Evolutionary conservation across 1,284 basidiomycete genomes (phyloP).

Genomic region (Coniferiporia sulphurascens): DNA sequence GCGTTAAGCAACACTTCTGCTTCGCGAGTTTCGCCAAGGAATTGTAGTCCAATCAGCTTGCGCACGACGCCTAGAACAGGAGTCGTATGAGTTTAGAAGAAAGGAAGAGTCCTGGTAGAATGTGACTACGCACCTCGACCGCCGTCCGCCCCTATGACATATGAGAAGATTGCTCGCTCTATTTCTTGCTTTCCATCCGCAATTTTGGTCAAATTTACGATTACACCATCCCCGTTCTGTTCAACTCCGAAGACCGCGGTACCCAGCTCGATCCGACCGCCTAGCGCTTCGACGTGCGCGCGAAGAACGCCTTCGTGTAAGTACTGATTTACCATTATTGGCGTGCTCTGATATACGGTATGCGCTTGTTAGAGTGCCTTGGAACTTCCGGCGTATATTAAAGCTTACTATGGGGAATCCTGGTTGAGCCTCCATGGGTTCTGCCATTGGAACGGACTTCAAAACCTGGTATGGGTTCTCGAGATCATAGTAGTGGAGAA

Average conservation of each 20-base stretch:
- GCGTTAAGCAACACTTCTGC: constrained; percentile 22
- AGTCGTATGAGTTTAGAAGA: not conserved
- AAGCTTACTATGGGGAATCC: constrained; percentile 13
- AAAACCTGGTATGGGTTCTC: not conserved
- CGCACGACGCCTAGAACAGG: constrained; percentile 25
- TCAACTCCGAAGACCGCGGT: constrained; percentile 3
- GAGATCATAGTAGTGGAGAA: constrained; percentile 5
- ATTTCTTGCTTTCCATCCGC: not conserved
- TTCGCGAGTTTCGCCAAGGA: constrained; percentile 39
- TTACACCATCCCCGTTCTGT: constrained; percentile 13
- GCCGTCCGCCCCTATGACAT: constrained; percentile 35
- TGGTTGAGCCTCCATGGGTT: constrained; percentile 3
- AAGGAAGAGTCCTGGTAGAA: not conserved
- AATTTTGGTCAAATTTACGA: not conserved
- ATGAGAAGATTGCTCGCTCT: constrained; percentile 9
- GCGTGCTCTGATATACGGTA: not conserved
- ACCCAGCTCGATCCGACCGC: constrained; percentile 11
- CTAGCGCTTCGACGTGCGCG: constrained; percentile 9
- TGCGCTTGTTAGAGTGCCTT: not conserved
- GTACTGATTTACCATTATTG: constrained; percentile 8
- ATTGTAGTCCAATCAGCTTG: constrained; percentile 38
- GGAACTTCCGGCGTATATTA: not conserved
- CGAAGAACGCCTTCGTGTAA: constrained; percentile 16
- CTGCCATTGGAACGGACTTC: not conserved
- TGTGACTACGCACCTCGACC: constrained; percentile 26